A percentile compares a stretch with the other conserved stretches of the same genome.
Evolutionary conservation across 306 rosid genomes (phyloP).

Genomic region (Castanopsis chinensis): DNA sequence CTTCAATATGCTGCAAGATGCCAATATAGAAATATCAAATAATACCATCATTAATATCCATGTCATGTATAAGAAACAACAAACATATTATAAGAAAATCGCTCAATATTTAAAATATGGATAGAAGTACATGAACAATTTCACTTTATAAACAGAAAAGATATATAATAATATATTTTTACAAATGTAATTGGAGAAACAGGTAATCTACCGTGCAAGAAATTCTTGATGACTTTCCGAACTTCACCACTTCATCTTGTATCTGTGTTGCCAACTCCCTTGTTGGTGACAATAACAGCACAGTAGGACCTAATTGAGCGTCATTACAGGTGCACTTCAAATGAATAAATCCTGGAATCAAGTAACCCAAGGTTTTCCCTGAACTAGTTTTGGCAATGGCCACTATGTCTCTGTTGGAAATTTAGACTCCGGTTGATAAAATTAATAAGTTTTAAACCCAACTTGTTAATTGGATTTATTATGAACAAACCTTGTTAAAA

Average conservation of each 20-base stretch:
- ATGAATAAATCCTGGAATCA: constrained; percentile 84
- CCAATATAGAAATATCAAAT: not conserved
- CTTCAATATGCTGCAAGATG: constrained; percentile 72
- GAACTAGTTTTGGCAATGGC: constrained; percentile 99
- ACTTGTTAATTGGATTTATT: no score
- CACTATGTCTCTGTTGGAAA: constrained; percentile 52
- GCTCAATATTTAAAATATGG: not conserved
- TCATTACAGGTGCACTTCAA: constrained; percentile 69
- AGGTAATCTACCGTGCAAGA: constrained; percentile 66
- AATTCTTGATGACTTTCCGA: constrained; percentile 78
- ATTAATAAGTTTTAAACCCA: no score
- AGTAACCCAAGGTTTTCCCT: constrained; percentile 95
- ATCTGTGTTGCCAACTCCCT: constrained; percentile 97
- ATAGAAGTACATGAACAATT: not conserved
- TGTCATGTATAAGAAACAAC: not conserved
- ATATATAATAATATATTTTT: not conserved
- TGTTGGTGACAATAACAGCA: constrained; percentile 88
- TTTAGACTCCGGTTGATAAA: no score
- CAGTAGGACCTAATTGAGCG: constrained; percentile 74
- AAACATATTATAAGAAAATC: not conserved
- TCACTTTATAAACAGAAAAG: not conserved
- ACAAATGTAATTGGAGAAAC: not conserved
- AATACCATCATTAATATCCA: constrained; percentile 32
- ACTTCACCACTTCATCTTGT: constrained; percentile 95
- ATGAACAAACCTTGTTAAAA: no score